These are phyloP conservation scores for Hanseniaspora thailandica DNA, from an alignment of 805 yeast species.

Conservation along the genomic window DNA sequence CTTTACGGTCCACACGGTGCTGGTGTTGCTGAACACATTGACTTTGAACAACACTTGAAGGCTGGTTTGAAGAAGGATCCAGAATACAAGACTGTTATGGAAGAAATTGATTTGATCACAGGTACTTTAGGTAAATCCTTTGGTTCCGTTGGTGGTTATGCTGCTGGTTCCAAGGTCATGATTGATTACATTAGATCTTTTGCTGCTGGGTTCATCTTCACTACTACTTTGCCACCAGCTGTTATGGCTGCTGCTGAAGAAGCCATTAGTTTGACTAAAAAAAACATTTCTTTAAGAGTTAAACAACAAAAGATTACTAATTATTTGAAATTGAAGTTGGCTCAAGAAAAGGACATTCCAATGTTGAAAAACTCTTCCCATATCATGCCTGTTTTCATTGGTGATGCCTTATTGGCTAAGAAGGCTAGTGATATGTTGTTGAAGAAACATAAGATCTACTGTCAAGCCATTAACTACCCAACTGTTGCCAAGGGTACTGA, in stretches of 20 bases:
- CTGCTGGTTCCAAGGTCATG: constrained; percentile 73
- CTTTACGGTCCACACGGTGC: constrained; percentile 99
- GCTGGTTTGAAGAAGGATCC: constrained; percentile 39
- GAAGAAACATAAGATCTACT: constrained; percentile 76
- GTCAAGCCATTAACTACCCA: constrained; percentile 97
- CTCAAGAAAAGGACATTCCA: constrained; percentile 61
- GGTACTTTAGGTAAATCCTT: constrained; percentile 96
- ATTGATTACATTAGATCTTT: constrained; percentile 93
- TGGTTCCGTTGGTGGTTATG: constrained; percentile 96
- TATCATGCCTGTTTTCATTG: constrained; percentile 88
- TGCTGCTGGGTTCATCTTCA: constrained; percentile 95
- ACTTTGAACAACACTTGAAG: constrained; percentile 69
- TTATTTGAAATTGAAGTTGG: constrained; percentile 66
- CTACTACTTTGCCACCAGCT: constrained; percentile 95
- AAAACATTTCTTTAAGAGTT: constrained; percentile 64
- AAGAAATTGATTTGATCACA: constrained; percentile 88
- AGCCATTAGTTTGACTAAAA: constrained; percentile 74
- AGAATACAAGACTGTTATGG: constrained; percentile 50
- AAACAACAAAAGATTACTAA: constrained; percentile 76
- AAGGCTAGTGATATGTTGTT: constrained; percentile 80
- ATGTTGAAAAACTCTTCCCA: constrained; percentile 97
- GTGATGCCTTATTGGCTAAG: constrained; percentile 88
- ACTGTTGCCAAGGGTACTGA: constrained; percentile 94
- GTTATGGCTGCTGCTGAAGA: constrained; percentile 90
- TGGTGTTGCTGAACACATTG: constrained; percentile 95